Conservation (phyloP, 257 asterid genomes). For the Solanum sitiens region DNA sequence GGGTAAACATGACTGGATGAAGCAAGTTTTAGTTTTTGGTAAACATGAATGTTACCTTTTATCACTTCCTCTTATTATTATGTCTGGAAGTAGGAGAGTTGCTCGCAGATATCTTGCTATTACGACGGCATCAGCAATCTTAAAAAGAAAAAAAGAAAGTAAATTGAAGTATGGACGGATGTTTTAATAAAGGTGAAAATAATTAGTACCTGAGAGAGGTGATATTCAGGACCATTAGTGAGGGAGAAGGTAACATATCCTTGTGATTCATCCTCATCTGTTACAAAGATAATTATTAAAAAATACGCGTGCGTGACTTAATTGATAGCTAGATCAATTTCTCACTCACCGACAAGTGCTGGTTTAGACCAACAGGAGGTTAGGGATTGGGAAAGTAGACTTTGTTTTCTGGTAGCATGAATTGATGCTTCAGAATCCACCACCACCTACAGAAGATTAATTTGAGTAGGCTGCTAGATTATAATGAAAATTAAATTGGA, state of each 20-base stretch:
- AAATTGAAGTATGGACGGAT: too few relatives aligned
- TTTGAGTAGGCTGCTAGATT: too few relatives aligned
- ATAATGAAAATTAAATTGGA: too few relatives aligned
- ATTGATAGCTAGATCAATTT: background rate
- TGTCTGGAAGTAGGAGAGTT: slow-evolving; percentile 82
- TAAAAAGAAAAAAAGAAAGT: too few relatives aligned
- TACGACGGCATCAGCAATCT: slow-evolving; percentile 89
- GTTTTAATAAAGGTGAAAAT: too few relatives aligned
- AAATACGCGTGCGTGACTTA: too few relatives aligned
- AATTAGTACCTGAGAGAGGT: slow-evolving; percentile 71
- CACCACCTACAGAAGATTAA: too few relatives aligned
- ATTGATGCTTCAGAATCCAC: background rate
- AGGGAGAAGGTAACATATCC: slow-evolving; percentile 84
- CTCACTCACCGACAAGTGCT: slow-evolving; percentile 41
- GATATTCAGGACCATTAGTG: slow-evolving; percentile 98
- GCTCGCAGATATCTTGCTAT: slow-evolving; percentile 88
- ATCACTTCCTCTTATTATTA: slow-evolving; percentile 57
- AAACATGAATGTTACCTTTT: slow-evolving; percentile 25
- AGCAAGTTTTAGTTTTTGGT: too few relatives aligned
- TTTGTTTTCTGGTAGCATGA: background rate
- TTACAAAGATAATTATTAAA: background rate
- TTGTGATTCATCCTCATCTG: slow-evolving; percentile 71
- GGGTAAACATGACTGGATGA: too few relatives aligned
- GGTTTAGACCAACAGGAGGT: slow-evolving; percentile 83
- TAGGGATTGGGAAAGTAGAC: slow-evolving; percentile 28